Conservation (phyloP, 805 yeast species). For the Lipomyces anomalus region DNA sequence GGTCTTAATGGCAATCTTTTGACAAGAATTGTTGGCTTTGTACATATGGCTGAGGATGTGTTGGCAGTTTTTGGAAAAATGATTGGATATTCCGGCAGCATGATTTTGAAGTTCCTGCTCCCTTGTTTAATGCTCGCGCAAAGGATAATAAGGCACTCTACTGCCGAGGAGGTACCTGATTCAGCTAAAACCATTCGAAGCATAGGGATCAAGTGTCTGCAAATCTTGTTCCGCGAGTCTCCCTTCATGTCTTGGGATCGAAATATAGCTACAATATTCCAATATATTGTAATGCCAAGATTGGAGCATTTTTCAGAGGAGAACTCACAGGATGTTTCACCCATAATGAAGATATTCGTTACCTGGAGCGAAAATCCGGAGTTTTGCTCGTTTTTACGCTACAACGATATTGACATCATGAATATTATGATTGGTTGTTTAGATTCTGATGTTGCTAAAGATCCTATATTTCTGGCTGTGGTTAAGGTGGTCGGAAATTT, state of each 20-base stretch:
- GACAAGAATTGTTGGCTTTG: slow-evolving; percentile 22
- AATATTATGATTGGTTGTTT: slow-evolving; percentile 52
- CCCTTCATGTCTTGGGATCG: slow-evolving; percentile 52
- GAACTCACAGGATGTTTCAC: slow-evolving; percentile 77
- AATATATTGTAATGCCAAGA: slow-evolving; percentile 55
- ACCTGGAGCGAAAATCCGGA: slow-evolving; percentile 48
- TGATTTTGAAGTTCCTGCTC: slow-evolving; percentile 7
- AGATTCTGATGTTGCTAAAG: slow-evolving; percentile 55
- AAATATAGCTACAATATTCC: slow-evolving; percentile 47
- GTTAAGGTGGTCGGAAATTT: slow-evolving; percentile 39
- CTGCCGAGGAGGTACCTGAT: background rate
- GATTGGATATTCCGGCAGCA: slow-evolving; percentile 11
- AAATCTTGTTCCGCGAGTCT: slow-evolving; percentile 48
- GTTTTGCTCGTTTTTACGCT: slow-evolving; percentile 49
- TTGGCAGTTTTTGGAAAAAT: slow-evolving; percentile 7
- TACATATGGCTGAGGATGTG: slow-evolving; percentile 26
- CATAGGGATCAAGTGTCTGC: slow-evolving; percentile 59
- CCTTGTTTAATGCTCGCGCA: slow-evolving; percentile 10
- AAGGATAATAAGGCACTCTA: background rate
- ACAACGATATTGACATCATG: slow-evolving; percentile 36
- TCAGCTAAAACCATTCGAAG: slow-evolving; percentile 58
- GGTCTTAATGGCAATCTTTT: background rate
- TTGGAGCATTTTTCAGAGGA: slow-evolving; percentile 63
- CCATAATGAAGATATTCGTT: slow-evolving; percentile 60
- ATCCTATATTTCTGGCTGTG: slow-evolving; percentile 55